Evolutionary conservation across 176 grass and related monocot genomes (phyloP), one percentile per base, ranked within the genome.

Genomic region (Oryza rufipogon): DNA sequence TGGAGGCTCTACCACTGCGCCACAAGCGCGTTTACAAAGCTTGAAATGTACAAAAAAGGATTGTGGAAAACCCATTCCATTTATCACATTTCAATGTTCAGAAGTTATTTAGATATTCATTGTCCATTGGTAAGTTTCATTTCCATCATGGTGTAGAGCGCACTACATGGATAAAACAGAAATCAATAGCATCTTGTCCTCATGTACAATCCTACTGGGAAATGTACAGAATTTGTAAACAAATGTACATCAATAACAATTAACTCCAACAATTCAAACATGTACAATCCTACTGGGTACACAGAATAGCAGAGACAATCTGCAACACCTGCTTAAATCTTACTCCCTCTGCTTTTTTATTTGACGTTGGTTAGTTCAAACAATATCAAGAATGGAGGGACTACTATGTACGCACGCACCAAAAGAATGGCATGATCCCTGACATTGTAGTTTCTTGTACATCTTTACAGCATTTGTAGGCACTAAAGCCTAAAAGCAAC

Each of bases 231-330:
- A 26, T 73, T 82, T 72, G 4, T 72, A 71, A 9, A 34, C 48
- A 71, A 71, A 36, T 60, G 17, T 60, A 60, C 67, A 81, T 38
- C 67, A 46, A 69, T 15, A 28, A 17, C 13, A 66, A 12, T 75
- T 36, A 60, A 9, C 22, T 60, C 74, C 25, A 26, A 45, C 32
- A 9, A 73, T 68, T 51, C 61, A 54, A 66, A 88, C 78, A 73
- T 54, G 36, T 58, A 17, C 30, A 32, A 83, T 74, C 60, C 20
- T 28, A 73, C 16, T 19, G 47, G 0, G 13, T 28, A 45, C 20
- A 72, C 20, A 71, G 7, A 61, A 56, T 56, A 56, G 16, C 16
- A 41, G 39, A 56, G 51, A 56, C 5, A 19, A 19, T 56, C 36
- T n/a, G 10, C 0, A 42, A 4, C 3, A 12, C 38, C 74, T 77